Base-by-base conservation (phyloP, 352 stramenopile genomes). In the Pythium folliculosum region DNA sequence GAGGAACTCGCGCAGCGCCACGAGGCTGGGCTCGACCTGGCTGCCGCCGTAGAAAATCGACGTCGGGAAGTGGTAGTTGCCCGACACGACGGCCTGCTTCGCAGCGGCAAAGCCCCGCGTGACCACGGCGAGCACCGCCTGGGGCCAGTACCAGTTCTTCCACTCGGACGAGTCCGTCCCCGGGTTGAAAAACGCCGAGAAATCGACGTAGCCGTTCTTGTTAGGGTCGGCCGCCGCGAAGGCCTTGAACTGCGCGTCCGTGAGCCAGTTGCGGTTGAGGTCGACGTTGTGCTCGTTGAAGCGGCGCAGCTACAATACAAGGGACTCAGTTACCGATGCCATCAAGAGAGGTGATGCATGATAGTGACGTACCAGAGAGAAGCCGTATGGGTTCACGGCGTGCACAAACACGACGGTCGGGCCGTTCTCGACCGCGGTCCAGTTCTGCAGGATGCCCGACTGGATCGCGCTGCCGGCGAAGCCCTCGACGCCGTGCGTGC, bases 231-330 rank as follows among this genome's bases (percentile, higher is more conserved):
- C 63, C 10, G 48, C 58, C 22, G 76, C 69, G 6, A 84, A 68
- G 13, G 71, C 61, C 32, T 80, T 58, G 61, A 91, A 95, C 49
- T 86, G 67, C 16, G 77, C 71, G 0, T 61, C 56, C 32, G 63
- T 82, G 25, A 98, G 77, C 54, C 76, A 94, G 76, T 98, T 98
- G 37, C 93, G 84, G 72, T 98, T 98, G 47, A 98, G 77, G 72
- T 98, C 94, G 22, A 98, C 91, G 69, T 97, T 97, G 66, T 98
- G 77, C 73, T 98, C 94, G 67, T 98, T 98, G 47, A 89, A 91
- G 21, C 94, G 81, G 32, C 95, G 82, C 21, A 97, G 79, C 72
- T 81, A 62, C 13, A 57, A 22, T 12, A 30, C 17, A 58, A 22
- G 16, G 50, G 3, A 67, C 17, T 32, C 62, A 44, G 44, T 30